These are phyloP conservation scores for Lepraria neglecta DNA, from an alignment of 495 filamentous ascomycete genomes.

Conservation along the genomic window DNA sequence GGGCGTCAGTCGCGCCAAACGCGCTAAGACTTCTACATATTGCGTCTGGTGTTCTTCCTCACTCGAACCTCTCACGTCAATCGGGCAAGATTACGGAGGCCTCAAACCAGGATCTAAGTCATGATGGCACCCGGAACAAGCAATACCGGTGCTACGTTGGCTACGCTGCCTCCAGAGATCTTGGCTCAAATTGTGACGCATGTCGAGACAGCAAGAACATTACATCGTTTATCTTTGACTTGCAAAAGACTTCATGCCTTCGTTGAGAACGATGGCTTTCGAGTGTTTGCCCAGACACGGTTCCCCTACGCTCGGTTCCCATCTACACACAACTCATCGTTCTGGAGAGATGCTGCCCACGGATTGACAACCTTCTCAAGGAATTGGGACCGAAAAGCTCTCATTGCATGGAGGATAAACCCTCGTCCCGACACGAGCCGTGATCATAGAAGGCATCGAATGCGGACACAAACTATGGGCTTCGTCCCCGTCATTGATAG, in stretches of 20 bases:
- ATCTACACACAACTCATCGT: slow-evolving; percentile 24
- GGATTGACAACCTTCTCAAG: slow-evolving; percentile 52
- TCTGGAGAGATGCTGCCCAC: slow-evolving; percentile 49
- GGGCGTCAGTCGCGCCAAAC: not conserved
- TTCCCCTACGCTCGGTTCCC: slow-evolving; percentile 42
- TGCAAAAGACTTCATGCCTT: slow-evolving; percentile 46
- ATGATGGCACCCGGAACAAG: not conserved
- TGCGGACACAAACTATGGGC: slow-evolving; percentile 49
- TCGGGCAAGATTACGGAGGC: too few relatives aligned
- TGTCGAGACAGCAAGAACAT: slow-evolving; percentile 45
- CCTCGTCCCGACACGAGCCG: slow-evolving; percentile 29
- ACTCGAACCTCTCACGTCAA: too few relatives aligned
- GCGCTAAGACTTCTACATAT: not conserved
- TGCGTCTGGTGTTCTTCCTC: too few relatives aligned
- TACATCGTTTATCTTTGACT: slow-evolving; percentile 45
- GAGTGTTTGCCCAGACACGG: slow-evolving; percentile 48
- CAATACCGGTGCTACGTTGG: slow-evolving; percentile 26
- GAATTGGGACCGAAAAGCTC: slow-evolving; percentile 53
- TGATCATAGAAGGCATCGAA: not conserved
- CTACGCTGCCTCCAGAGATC: slow-evolving; percentile 56
- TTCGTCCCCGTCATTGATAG: slow-evolving; percentile 58
- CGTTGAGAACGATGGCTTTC: slow-evolving; percentile 50
- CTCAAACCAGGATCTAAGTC: not conserved
- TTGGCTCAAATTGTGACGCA: slow-evolving; percentile 49
- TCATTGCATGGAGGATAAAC: slow-evolving; percentile 50